These are phyloP conservation scores for Colletotrichum noveboracense DNA, from an alignment of 2,329 filamentous ascomycete genomes.

Conservation along the genomic window DNA sequence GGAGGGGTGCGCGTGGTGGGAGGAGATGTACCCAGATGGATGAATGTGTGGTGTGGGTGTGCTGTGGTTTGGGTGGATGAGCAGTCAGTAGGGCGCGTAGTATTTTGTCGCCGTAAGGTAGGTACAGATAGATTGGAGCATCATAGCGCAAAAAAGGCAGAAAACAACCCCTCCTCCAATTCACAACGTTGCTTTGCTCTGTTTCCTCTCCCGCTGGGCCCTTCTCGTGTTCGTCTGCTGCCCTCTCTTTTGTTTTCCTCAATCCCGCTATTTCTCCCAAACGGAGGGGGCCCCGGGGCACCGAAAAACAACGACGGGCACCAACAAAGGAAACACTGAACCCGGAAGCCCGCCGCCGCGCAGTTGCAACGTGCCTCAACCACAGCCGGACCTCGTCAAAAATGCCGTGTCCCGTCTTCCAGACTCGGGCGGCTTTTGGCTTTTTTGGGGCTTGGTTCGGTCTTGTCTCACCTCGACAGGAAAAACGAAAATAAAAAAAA, in stretches of 20 bases:
- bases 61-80: neutral
- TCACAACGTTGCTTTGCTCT: neutral
- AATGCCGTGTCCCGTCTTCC: neutral
- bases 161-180: neutral
- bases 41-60: neutral
- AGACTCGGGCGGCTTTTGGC: slow-evolving; percentile 1
- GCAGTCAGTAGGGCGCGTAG: neutral
- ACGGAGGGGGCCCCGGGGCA: neutral
- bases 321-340: neutral
- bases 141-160: slow-evolving; percentile 2
- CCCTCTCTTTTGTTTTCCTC: neutral
- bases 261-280: neutral
- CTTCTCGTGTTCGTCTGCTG: neutral
- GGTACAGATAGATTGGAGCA: neutral
- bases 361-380: slow-evolving; percentile 18
- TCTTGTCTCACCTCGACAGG: slow-evolving; percentile 11
- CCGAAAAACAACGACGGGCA: neutral
- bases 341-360: slow-evolving; percentile 7
- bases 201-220: neutral
- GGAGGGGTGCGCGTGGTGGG: neutral
- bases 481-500: neutral
- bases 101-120: neutral
- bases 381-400: neutral
- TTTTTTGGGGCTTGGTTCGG: neutral
- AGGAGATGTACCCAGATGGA: neutral